These are phyloP conservation scores for Solanum arcanum DNA, from an alignment of 257 asterid species.

Conservation along the genomic window DNA sequence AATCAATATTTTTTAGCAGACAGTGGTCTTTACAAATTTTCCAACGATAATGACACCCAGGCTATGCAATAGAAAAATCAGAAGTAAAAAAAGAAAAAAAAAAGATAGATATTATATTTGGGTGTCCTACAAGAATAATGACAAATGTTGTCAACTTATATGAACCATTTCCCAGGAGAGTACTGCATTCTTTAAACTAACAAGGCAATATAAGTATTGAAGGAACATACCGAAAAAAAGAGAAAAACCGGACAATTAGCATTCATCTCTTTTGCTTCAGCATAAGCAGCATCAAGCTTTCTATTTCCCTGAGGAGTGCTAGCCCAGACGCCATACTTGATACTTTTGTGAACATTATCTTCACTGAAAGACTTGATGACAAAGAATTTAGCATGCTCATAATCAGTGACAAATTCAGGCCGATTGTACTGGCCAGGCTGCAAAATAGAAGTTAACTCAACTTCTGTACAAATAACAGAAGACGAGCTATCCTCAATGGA, in stretches of 20 bases:
- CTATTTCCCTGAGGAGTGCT: constrained; percentile 97
- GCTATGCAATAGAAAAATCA: neutral
- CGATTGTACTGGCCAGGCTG: constrained; percentile 49
- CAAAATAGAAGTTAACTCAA: constrained; percentile 43
- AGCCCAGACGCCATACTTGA: constrained; percentile 89
- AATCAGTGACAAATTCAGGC: constrained; percentile 60
- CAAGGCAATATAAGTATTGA: neutral
- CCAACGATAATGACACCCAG: neutral
- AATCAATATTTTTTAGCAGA: neutral
- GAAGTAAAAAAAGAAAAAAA: neutral
- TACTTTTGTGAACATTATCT: constrained; percentile 93
- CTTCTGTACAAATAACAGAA: constrained; percentile 35
- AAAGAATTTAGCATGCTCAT: constrained; percentile 70
- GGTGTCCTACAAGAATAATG: neutral
- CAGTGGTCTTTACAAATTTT: neutral
- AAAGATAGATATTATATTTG: neutral
- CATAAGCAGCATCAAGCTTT: constrained; percentile 87
- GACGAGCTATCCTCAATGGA: constrained; percentile 57
- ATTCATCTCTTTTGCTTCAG: constrained; percentile 59
- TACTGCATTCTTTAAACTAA: neutral
- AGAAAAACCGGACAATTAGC: constrained; percentile 75
- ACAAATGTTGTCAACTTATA: neutral
- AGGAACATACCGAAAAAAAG: constrained; percentile 69
- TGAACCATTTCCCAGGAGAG: neutral
- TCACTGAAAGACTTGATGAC: constrained; percentile 97